Evolutionary conservation across 768 basidiomycete genomes (phyloP).

Genomic region (Termitomyces sp.): DNA sequence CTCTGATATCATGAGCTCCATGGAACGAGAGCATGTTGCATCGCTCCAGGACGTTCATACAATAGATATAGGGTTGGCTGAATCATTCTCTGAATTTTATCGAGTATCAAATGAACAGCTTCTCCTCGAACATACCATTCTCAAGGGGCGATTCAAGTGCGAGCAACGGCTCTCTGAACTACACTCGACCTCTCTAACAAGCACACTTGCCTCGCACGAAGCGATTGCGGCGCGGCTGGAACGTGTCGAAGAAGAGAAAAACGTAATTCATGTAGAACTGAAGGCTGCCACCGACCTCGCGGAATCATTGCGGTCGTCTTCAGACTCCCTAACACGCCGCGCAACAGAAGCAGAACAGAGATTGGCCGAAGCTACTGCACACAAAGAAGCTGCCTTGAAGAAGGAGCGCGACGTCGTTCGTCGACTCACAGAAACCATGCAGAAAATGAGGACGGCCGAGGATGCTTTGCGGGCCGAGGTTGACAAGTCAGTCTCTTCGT

Average conservation of each 20-base stretch:
- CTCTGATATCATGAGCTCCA: background rate
- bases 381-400: slow-evolving; percentile 31
- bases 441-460: slow-evolving; percentile 60
- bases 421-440: slow-evolving; percentile 43
- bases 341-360: slow-evolving; percentile 22
- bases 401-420: slow-evolving; percentile 44
- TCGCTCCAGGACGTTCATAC: slow-evolving; percentile 2
- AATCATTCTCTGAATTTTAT: slow-evolving; percentile 31
- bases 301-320: slow-evolving; percentile 16
- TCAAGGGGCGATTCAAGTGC: slow-evolving; percentile 24
- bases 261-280: slow-evolving; percentile 12
- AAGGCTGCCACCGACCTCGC: slow-evolving; percentile 18
- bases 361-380: slow-evolving; percentile 18
- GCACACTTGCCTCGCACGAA: slow-evolving; percentile 34
- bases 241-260: slow-evolving; percentile 31
- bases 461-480: slow-evolving; percentile 65
- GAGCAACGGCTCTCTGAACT: slow-evolving; percentile 25
- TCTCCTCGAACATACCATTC: slow-evolving; percentile 22
- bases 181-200: slow-evolving; percentile 33
- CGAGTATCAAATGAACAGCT: slow-evolving; percentile 30
- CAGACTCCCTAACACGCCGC: slow-evolving; percentile 16
- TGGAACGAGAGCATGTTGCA: slow-evolving; percentile 6
- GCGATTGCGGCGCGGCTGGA: slow-evolving; percentile 38
- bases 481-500: slow-evolving; percentile 46
- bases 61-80: slow-evolving; percentile 11